Evolutionary conservation across 768 basidiomycete genomes (phyloP).

Genomic region (Leccinum obscurum): DNA sequence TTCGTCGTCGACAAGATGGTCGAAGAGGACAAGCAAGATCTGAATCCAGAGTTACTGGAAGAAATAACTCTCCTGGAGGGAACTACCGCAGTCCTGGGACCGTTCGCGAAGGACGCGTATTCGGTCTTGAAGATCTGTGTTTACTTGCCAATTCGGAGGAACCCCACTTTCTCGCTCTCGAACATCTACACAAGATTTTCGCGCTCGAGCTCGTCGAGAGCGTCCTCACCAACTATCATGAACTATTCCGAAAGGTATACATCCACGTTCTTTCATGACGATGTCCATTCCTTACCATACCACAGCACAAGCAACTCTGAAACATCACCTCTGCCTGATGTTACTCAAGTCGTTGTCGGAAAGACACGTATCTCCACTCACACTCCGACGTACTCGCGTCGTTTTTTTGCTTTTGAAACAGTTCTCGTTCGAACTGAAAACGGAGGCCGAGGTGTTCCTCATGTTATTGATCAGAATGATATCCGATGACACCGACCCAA

Average conservation of each 20-base stretch:
- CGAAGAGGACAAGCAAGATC: constrained; percentile 61
- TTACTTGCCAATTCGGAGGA: constrained; percentile 81
- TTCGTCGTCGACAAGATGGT: constrained; percentile 95
- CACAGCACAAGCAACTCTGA: constrained; percentile 81
- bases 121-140: constrained; percentile 93
- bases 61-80: constrained; percentile 69
- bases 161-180: constrained; percentile 79
- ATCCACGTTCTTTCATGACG: not conserved
- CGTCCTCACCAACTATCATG: constrained; percentile 88
- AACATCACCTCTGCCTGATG: constrained; percentile 87
- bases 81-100: constrained; percentile 57
- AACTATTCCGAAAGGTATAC: constrained; percentile 71
- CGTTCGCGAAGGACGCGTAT: constrained; percentile 82
- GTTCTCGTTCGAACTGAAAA: constrained; percentile 76
- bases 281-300: constrained; percentile 3
- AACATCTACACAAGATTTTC: constrained; percentile 87
- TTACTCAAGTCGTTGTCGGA: constrained; percentile 86
- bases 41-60: constrained; percentile 17
- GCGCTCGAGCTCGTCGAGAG: constrained; percentile 97
- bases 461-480: constrained; percentile 67
- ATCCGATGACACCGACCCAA: constrained; percentile 48
- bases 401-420: constrained; percentile 93
- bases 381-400: constrained; percentile 88
- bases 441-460: constrained; percentile 86
- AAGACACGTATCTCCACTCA: constrained; percentile 79